Base-by-base conservation (phyloP, 2,329 filamentous ascomycete genomes). In the Fusarium sp. region DNA sequence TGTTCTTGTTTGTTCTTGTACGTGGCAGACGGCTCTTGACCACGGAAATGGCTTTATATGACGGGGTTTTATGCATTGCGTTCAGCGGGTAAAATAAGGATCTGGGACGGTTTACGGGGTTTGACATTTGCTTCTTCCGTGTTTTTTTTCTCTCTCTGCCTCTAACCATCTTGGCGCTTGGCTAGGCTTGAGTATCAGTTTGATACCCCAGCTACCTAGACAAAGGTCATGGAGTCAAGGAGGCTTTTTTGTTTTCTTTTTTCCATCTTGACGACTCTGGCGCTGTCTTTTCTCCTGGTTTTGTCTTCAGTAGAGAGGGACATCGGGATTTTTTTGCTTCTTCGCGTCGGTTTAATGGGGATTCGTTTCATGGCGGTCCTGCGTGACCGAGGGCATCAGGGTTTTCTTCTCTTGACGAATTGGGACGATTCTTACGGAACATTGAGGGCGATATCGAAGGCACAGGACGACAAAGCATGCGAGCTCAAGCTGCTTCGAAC, bases 51-150 rank as follows among this genome's bases (percentile, higher is more conserved):
- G 79, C 70, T 60, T 74, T 70, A 81, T 69, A 83, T 69, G 81
- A 82, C 65, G 77, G 76, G 76, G 76, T 75, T 82, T 72, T 11
- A 80, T 83, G 82, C 83, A 84, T 84, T 80, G 75, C 76, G 74
- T 77, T 80, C 74, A 82, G 81, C 81, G 81, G 80, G 78, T 77
- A 81, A 80, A 82, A 80, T 42, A 72, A 73, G 73, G 68, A 74
- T 65, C 63, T 68, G 76, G 71, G 70, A 78, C 75, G 64, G 73
- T 72, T 77, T 66, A 71, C 65, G 47, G 66, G 76, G 67, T 68
- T 76, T 71, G 63, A 68, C 68, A 77, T 76, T 66, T 61, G 29
- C 63, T 75, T 68, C 66, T 66, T 73, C 42, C 8, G 72, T 67
- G 27, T 54, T 8, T 54, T 52, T 50, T 42, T 61, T 63, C n/a